These are phyloP conservation scores for Kodamaea alishanica DNA, from an alignment of 1,139 yeast genomes.

Conservation along the genomic window DNA sequence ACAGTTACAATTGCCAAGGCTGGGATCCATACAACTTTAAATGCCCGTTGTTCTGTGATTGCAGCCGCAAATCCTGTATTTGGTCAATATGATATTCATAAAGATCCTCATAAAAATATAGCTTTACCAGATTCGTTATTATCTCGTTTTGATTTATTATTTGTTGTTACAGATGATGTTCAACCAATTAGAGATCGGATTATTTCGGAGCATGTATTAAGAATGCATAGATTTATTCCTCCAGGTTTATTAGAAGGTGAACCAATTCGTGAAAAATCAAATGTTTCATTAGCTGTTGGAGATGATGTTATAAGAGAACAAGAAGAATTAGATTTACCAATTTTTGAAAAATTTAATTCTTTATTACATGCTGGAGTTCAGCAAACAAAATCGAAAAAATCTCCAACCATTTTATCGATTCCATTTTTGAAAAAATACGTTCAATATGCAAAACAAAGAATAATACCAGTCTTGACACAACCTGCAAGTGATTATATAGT, in stretches of 20 bases:
- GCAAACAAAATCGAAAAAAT: conserved; percentile 33
- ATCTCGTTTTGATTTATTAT: conserved; percentile 93
- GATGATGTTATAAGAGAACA: conserved; percentile 47
- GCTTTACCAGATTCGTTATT: conserved; percentile 94
- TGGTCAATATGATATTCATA: conserved; percentile 95
- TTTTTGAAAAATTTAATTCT: conserved; percentile 81
- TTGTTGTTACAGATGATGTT: conserved; percentile 94
- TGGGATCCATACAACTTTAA: conserved; percentile 93
- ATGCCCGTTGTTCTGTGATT: conserved; percentile 94
- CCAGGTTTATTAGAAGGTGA: conserved; percentile 92
- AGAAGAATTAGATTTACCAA: conserved; percentile 52
- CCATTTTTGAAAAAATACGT: conserved; percentile 88
- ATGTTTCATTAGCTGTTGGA: conserved; percentile 77
- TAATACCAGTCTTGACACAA: conserved; percentile 75
- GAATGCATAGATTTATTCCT: conserved; percentile 89
- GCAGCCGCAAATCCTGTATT: conserved; percentile 99
- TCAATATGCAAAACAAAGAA: conserved; percentile 89
- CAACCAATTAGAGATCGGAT: conserved; percentile 80
- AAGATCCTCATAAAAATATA: conserved; percentile 94
- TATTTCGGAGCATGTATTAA: conserved; percentile 89
- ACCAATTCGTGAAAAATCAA: conserved; percentile 78
- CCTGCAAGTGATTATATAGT: conserved; percentile 82
- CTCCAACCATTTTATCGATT: conserved; percentile 69
- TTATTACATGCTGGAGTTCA: conserved; percentile 79
- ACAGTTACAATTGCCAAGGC: conserved; percentile 98